Percentiles rank a stretch among this genome's conserved stretches.
Evolutionary conservation across 2,329 filamentous ascomycete species (phyloP).

Genomic region (Lanzia echinophila): DNA sequence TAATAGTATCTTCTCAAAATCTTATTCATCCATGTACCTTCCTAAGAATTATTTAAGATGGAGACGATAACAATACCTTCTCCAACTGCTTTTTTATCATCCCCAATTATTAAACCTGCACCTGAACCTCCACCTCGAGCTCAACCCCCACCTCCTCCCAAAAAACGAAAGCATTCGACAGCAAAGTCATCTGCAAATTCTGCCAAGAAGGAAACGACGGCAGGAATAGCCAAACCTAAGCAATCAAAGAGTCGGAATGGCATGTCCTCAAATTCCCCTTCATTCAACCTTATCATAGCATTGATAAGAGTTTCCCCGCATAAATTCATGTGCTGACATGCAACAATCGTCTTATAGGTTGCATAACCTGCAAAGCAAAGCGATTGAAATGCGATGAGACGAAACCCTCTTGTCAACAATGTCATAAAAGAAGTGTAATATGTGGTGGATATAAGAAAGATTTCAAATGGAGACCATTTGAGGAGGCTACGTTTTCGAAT

Average conservation of each 20-base stretch:
- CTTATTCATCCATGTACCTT: conserved; percentile 19
- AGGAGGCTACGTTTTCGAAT: conserved; percentile 50
- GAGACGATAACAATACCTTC: conserved; percentile 56
- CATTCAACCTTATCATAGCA: conserved; percentile 20
- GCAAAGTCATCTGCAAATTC: conserved; percentile 16
- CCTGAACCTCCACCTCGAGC: conserved; percentile 25
- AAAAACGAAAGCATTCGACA: conserved; percentile 22
- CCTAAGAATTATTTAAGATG: conserved; percentile 33
- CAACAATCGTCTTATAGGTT: conserved; percentile 42
- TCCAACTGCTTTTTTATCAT: conserved; percentile 46
- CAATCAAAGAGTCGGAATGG: conserved; percentile 72
- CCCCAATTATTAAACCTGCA: conserved; percentile 29
- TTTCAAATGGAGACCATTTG: conserved; percentile 68
- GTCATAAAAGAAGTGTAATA: conserved; percentile 54
- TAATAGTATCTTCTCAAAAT: conserved; percentile 1
- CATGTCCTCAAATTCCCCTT: conserved; percentile 35
- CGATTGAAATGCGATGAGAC: conserved; percentile 68
- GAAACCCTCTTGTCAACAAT: conserved; percentile 62
- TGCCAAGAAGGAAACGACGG: conserved; percentile 26
- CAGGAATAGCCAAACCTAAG: conserved; percentile 51
- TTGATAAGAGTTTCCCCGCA: conserved; percentile 17
- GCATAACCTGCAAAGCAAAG: conserved; percentile 67
- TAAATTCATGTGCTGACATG: conserved; percentile 10
- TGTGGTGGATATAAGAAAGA: conserved; percentile 71
- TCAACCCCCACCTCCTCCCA: conserved; percentile 15